Evolutionary conservation across 305 asterid genomes (phyloP).

Genomic region (Rubia tinctorum): DNA sequence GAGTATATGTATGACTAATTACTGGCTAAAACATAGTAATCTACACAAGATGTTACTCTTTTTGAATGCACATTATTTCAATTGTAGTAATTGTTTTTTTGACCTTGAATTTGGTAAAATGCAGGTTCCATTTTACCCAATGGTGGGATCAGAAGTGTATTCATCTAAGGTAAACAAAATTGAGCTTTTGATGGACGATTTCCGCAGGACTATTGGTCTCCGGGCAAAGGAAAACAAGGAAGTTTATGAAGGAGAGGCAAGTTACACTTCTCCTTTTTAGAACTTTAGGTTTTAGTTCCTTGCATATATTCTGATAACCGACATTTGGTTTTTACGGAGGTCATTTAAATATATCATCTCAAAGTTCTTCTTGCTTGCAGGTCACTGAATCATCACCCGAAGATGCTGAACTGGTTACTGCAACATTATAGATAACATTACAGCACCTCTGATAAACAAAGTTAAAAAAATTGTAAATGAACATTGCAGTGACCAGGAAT

Average conservation of each 20-base stretch:
- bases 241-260: slow-evolving; percentile 93
- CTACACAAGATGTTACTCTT: neutral
- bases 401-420: slow-evolving; percentile 26
- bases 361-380: slow-evolving; percentile 32
- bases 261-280: slow-evolving; percentile 2
- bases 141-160: slow-evolving; percentile 99
- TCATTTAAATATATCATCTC: slow-evolving; percentile 7
- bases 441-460: no score
- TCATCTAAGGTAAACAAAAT: slow-evolving; percentile 98
- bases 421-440: no score
- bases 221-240: slow-evolving; percentile 92
- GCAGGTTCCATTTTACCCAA: slow-evolving; percentile 98
- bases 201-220: slow-evolving; percentile 93
- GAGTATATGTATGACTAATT: neutral
- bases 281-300: neutral
- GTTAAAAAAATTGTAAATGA: no score
- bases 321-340: neutral
- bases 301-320: neutral
- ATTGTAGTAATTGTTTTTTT: neutral
- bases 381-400: slow-evolving; percentile 96
- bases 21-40: neutral
- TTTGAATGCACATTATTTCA: no score
- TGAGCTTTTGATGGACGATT: slow-evolving; percentile 94
- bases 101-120: neutral
- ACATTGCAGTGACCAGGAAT: no score